phyloP scores from a whole-genome alignment of 1,284 basidiomycete genomes.

The Ustilago loliicola region DNA sequence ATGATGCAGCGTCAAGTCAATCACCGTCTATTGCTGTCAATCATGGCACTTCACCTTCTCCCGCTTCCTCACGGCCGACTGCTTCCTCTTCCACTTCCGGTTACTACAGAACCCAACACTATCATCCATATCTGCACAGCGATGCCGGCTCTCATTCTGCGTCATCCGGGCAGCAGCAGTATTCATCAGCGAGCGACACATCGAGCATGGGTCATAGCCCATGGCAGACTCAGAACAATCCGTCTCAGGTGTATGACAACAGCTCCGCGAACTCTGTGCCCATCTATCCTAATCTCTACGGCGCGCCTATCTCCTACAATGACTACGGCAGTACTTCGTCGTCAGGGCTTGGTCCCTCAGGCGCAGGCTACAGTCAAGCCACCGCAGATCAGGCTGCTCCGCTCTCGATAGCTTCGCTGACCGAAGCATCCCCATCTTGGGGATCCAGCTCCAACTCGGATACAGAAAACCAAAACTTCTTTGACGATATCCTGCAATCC shows the following conservation, averaged over 20 bases:
- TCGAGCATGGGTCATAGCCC: constrained; percentile 10
- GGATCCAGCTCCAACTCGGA: constrained; percentile 41
- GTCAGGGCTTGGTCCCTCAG: constrained; percentile 3
- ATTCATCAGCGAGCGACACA: constrained; percentile 1
- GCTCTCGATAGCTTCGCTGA: constrained; percentile 42
- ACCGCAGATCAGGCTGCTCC: constrained; percentile 17
- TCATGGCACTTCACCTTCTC: constrained; percentile 2
- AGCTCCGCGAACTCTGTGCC: constrained; percentile 7
- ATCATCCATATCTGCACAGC: constrained; percentile 34
- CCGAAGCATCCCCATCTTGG: constrained; percentile 44
- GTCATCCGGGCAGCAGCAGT: not conserved
- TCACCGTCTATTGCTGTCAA: constrained; percentile 8
- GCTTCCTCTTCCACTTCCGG: constrained; percentile 9
- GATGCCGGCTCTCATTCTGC: constrained; percentile 11
- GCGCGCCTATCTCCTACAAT: constrained; percentile 32
- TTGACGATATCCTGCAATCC: constrained; percentile 52
- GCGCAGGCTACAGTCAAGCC: constrained; percentile 10
- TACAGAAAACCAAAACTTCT: constrained; percentile 43
- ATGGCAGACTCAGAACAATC: constrained; percentile 23
- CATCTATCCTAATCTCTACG: constrained; percentile 37
- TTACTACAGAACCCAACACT: constrained; percentile 25
- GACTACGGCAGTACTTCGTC: constrained; percentile 13
- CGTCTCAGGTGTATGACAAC: constrained; percentile 19
- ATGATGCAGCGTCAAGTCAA: not conserved
- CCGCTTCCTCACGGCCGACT: constrained; percentile 7